phyloP scores from a whole-genome alignment of 768 basidiomycete species.

The Tulasnella sp. region DNA sequence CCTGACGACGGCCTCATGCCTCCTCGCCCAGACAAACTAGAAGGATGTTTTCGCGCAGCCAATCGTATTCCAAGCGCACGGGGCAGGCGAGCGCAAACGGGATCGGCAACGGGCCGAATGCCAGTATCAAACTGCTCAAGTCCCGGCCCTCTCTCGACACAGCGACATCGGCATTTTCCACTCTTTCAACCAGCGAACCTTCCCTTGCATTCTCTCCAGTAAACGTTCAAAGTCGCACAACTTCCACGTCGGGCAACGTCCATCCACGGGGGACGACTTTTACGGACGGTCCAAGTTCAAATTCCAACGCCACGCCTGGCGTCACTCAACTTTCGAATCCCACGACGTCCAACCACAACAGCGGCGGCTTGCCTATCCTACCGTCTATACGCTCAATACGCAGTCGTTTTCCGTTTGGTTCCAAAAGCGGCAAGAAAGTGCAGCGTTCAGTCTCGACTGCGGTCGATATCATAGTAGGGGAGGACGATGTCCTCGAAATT shows the following conservation, averaged over 20 bases:
- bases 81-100: background rate
- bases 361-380: background rate
- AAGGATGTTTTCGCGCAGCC: slow-evolving; percentile 6
- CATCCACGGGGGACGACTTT: background rate
- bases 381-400: slow-evolving; percentile 2
- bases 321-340: background rate
- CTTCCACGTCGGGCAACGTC: background rate
- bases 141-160: background rate
- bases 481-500: background rate
- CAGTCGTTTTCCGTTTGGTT: slow-evolving; percentile 6
- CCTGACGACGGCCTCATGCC: background rate
- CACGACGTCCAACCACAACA: background rate
- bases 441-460: background rate
- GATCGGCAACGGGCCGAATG: background rate
- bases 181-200: background rate
- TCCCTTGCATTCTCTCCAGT: slow-evolving; percentile 6
- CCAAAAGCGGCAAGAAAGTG: background rate
- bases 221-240: background rate
- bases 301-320: background rate
- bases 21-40: background rate
- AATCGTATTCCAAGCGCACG: slow-evolving; percentile 6
- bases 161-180: background rate
- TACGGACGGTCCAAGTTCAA: background rate
- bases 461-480: background rate
- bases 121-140: background rate